phyloP scores from a whole-genome alignment of 495 filamentous ascomycete genomes.

The Hypoxylon perforatum region DNA sequence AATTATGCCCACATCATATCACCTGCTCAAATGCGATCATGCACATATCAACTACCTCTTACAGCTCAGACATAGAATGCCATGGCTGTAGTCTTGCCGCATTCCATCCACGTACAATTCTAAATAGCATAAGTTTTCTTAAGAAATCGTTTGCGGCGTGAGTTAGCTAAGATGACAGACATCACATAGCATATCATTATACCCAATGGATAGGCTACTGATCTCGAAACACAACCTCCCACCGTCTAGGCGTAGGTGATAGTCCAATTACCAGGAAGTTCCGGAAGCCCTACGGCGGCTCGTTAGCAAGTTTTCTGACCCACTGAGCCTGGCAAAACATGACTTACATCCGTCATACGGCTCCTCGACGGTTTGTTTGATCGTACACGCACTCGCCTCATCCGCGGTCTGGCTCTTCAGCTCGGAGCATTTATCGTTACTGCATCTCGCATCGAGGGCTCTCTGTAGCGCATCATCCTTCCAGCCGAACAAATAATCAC shows the following conservation, averaged over 20 bases:
- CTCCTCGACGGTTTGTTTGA: constrained; percentile 52
- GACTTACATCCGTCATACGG: constrained; percentile 57
- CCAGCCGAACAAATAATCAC: constrained; percentile 60
- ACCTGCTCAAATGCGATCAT: too few species aligned
- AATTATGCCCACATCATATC: too few species aligned
- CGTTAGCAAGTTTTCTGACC: constrained; percentile 3
- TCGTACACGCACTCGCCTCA: constrained; percentile 53
- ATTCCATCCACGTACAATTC: too few species aligned
- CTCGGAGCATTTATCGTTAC: constrained; percentile 48
- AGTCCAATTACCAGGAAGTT: constrained; percentile 40
- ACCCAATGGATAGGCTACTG: too few species aligned
- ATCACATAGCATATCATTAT: too few species aligned
- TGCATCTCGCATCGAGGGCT: constrained; percentile 52
- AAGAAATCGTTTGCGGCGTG: too few species aligned
- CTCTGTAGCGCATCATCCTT: constrained; percentile 54
- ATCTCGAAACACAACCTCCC: not conserved
- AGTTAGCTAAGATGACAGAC: too few species aligned
- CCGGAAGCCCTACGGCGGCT: constrained; percentile 28
- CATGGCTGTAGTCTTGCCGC: too few species aligned
- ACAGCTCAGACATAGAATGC: too few species aligned
- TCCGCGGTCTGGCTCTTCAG: constrained; percentile 49
- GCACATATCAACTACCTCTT: too few species aligned
- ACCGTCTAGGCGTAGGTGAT: constrained; percentile 32
- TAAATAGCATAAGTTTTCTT: too few species aligned
- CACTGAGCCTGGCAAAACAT: not conserved